Evolutionary conservation across 164 flowering plant genomes (phyloP), one percentile per base, ranked within the genome.

Genomic region (Macadamia integrifolia): DNA sequence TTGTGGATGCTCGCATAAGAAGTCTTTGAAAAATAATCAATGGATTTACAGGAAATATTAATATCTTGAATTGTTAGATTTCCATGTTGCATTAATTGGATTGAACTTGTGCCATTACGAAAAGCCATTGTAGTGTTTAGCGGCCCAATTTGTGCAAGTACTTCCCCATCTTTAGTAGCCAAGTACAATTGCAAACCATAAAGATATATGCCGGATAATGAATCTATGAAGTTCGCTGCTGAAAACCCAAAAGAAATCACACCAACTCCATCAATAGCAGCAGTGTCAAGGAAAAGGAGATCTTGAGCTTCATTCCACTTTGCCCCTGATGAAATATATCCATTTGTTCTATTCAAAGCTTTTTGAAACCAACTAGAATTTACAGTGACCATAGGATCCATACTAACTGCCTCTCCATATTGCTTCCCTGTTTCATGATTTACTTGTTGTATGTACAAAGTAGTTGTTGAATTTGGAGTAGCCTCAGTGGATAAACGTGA

Each of bases 181-280:
- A 87, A 60, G 64, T 65, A 81, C 29, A 83, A 72, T 28, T 71
- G 71, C n/a, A 82, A 83, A 35, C 74, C 75, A 15, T 73, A 48
- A 63, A 78, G 71, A 58, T 80, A 59, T 3, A 76, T 48, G 9
- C 46, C 42, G 8, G 74, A 58, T 57, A 85, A 74, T 44, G 75
- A 64, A 61, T 58, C 42, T 0, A 30, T 70, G 1, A 87, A n/a
- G 28, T 13, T 61, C 53, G 79, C 63, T 13, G 78, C 71, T 0
- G 82, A 62, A 69, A 83, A 76, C 52, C 89, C 90, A 28, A 90
- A 58, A 11, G 90, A 83, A 17, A 88, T n/a, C 42, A 78, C 79
- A 56, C 83, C 90, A 6, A 13, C 57, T 64, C 76, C 80, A 64
- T 70, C 46, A 1, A 87, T 13, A 2, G 80, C 50, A 15, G 73